Conservation (phyloP, 2,329 filamentous ascomycete genomes). For the Hirsutella rhossiliensis region DNA sequence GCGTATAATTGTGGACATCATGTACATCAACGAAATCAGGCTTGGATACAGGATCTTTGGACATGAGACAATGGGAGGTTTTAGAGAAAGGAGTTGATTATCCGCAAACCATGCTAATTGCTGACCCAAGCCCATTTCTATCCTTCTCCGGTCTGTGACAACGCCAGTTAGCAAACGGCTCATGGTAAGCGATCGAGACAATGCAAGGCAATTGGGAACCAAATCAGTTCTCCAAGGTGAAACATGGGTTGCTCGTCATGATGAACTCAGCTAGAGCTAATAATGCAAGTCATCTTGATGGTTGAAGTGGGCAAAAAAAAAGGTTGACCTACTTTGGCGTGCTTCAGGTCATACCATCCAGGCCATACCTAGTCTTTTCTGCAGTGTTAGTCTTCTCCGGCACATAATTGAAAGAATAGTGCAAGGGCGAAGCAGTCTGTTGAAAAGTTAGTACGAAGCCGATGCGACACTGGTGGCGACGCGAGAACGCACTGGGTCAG, state of each 20-base stretch:
- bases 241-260: slow-evolving; percentile 35
- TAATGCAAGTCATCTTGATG: slow-evolving; percentile 37
- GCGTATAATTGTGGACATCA: neutral
- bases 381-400: slow-evolving; percentile 1
- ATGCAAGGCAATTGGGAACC: slow-evolving; percentile 3
- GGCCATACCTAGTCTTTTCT: neutral
- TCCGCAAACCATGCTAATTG: too few relatives aligned
- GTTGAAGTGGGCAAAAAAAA: slow-evolving; percentile 6
- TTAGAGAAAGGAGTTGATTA: too few relatives aligned
- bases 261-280: slow-evolving; percentile 41
- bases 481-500: slow-evolving; percentile 32
- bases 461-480: neutral
- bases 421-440: neutral
- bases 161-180: neutral
- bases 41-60: neutral
- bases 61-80: too few relatives aligned
- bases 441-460: neutral
- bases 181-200: neutral
- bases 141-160: slow-evolving; percentile 6
- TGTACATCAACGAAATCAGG: neutral
- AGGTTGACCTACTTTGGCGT: neutral
- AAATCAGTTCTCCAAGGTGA: slow-evolving; percentile 54
- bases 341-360: neutral
- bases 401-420: neutral
- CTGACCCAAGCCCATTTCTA: too few relatives aligned